These are phyloP conservation scores for Candida peoriensis DNA, from an alignment of 805 yeast species.

Conservation along the genomic window DNA sequence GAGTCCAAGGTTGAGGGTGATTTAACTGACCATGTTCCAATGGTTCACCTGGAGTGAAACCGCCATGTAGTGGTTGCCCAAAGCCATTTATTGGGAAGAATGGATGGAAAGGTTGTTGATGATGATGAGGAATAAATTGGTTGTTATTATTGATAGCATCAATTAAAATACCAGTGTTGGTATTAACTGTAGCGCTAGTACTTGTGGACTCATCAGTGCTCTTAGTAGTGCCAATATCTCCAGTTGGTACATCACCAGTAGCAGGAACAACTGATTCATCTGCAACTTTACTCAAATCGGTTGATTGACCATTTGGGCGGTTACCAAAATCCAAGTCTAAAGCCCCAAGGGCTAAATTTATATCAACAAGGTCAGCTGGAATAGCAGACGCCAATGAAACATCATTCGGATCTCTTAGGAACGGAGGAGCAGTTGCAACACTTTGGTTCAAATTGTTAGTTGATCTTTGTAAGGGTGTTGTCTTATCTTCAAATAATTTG, in stretches of 20 bases:
- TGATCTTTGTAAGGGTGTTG: slow-evolving; percentile 22
- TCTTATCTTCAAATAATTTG: slow-evolving; percentile 14
- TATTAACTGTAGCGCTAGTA: neutral
- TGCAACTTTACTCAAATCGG: slow-evolving; percentile 2
- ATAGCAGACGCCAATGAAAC: slow-evolving; percentile 7
- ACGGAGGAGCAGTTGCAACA: slow-evolving; percentile 23
- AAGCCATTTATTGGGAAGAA: slow-evolving; percentile 25
- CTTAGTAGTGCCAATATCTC: slow-evolving; percentile 27
- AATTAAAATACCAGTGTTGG: too few species aligned
- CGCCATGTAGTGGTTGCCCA: slow-evolving; percentile 23
- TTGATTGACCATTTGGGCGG: neutral
- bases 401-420: slow-evolving; percentile 15
- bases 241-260: slow-evolving; percentile 18
- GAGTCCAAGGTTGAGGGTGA: slow-evolving; percentile 20
- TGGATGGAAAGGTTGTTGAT: slow-evolving; percentile 23
- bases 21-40: too few species aligned
- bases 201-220: neutral
- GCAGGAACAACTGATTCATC: slow-evolving; percentile 6
- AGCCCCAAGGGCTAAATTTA: slow-evolving; percentile 24
- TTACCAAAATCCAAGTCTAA: slow-evolving; percentile 22
- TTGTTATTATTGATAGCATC: slow-evolving; percentile 5
- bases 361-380: slow-evolving; percentile 18
- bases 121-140: slow-evolving; percentile 12
- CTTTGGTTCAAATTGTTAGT: slow-evolving; percentile 14
- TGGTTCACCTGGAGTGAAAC: slow-evolving; percentile 15